These are phyloP conservation scores for Erysimum cheiranthoides DNA, from an alignment of 345 rosid genomes.

Conservation along the genomic window DNA sequence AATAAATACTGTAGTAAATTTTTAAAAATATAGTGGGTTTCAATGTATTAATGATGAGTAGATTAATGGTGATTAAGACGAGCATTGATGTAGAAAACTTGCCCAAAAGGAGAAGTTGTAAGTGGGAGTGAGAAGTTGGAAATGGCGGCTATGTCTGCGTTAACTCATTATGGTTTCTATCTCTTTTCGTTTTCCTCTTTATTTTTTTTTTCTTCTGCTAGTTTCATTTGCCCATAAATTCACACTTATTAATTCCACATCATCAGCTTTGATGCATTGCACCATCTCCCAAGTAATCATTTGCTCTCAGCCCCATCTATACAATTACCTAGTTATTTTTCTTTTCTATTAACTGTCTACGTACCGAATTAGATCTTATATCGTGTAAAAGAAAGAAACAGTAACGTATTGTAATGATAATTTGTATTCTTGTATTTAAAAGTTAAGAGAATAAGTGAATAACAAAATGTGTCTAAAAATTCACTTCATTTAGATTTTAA, in stretches of 20 bases:
- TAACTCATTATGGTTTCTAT: conserved; percentile 34
- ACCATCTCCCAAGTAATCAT: conserved; percentile 42
- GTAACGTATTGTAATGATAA: neutral
- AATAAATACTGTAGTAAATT: neutral
- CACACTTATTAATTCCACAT: conserved; percentile 31
- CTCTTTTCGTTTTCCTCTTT: conserved; percentile 28
- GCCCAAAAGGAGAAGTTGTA: conserved; percentile 41
- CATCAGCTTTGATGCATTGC: conserved; percentile 36
- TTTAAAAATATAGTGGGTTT: conserved; percentile 34
- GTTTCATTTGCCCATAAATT: conserved; percentile 31
- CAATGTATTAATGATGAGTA: conserved; percentile 37
- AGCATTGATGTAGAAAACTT: conserved; percentile 45
- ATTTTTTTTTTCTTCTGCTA: neutral
- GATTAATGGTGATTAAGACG: conserved; percentile 46
- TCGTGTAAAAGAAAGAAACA: no score
- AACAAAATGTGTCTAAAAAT: neutral
- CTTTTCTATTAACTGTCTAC: neutral
- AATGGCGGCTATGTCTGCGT: conserved; percentile 54
- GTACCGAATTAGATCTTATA: neutral
- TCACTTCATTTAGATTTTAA: neutral
- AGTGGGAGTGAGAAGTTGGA: conserved; percentile 44
- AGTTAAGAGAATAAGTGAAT: neutral
- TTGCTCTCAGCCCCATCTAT: conserved; percentile 38
- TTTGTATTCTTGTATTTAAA: neutral
- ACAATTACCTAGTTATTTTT: neutral